phyloP scores from a whole-genome alignment of 1,284 basidiomycete species.

The Phlebopus sp. region DNA sequence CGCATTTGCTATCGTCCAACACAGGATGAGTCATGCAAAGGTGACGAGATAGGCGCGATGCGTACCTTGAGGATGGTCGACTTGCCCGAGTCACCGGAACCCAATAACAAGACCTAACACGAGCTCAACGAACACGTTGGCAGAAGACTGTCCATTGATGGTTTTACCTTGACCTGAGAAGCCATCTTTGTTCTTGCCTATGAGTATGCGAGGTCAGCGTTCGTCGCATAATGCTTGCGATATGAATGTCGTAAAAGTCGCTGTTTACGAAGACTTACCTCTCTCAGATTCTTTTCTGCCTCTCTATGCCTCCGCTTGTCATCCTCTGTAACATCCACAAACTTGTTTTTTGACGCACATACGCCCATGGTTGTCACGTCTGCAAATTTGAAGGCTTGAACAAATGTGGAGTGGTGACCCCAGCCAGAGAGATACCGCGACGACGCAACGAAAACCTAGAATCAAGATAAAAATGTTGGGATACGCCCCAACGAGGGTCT shows the following conservation, averaged over 20 bases:
- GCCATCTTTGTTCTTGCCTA: slow-evolving; percentile 69
- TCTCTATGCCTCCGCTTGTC: slow-evolving; percentile 63
- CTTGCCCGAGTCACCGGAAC: slow-evolving; percentile 93
- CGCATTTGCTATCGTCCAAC: slow-evolving; percentile 74
- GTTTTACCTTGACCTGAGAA: slow-evolving; percentile 75
- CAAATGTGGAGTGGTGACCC: slow-evolving; percentile 18
- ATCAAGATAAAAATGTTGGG: not conserved
- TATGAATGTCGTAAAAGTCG: not conserved
- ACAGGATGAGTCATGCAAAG: not conserved
- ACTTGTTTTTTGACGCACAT: slow-evolving; percentile 64
- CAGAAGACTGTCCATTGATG: not conserved
- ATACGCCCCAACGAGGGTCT: not conserved
- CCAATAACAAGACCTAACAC: slow-evolving; percentile 76
- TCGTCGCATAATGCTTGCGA: not conserved
- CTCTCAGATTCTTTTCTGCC: slow-evolving; percentile 63
- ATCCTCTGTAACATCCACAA: slow-evolving; percentile 55
- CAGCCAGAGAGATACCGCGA: not conserved
- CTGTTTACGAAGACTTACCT: slow-evolving; percentile 42
- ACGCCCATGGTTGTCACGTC: slow-evolving; percentile 56
- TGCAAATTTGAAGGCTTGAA: slow-evolving; percentile 6
- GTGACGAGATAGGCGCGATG: slow-evolving; percentile 8
- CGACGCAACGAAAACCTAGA: not conserved
- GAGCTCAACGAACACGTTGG: slow-evolving; percentile 9
- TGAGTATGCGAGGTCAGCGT: slow-evolving; percentile 1
- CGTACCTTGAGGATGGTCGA: slow-evolving; percentile 84